Evolutionary conservation across 2,329 filamentous ascomycete species (phyloP).

Genomic region (Colletotrichum agaves): DNA sequence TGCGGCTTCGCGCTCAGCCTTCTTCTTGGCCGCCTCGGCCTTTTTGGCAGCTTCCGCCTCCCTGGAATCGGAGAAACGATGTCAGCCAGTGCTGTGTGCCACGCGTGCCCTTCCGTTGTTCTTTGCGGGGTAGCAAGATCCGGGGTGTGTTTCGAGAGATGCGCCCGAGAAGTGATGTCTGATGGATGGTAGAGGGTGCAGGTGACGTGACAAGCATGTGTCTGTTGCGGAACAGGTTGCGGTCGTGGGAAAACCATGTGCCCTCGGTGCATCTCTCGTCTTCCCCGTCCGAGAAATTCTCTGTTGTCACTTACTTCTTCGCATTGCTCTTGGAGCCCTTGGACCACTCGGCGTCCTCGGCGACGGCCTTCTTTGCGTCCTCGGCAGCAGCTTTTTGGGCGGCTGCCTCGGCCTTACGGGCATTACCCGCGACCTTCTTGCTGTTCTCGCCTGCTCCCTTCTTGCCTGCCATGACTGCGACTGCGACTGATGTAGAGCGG

Average conservation of each 20-base stretch:
- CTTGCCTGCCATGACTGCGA: constrained; percentile 73
- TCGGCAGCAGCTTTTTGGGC: constrained; percentile 80
- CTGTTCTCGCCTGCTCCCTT: constrained; percentile 77
- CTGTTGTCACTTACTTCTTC: constrained; percentile 79
- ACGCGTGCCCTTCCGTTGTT: not conserved
- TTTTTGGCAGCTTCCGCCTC: constrained; percentile 87
- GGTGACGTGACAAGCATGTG: not conserved
- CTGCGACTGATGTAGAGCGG: constrained; percentile 4
- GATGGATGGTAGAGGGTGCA: not conserved
- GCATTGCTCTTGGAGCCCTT: constrained; percentile 86
- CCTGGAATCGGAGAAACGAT: constrained; percentile 56
- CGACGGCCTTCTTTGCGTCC: constrained; percentile 71
- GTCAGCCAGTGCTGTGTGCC: constrained; percentile 24
- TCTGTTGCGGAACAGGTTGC: not conserved
- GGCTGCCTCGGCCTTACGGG: constrained; percentile 90
- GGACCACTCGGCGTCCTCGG: constrained; percentile 81
- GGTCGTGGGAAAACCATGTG: not conserved
- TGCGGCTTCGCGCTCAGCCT: constrained; percentile 89
- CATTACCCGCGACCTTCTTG: constrained; percentile 92
- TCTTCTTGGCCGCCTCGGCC: constrained; percentile 84
- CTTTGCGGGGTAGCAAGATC: constrained; percentile 18
- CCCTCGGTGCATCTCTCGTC: not conserved
- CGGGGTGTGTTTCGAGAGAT: constrained; percentile 5
- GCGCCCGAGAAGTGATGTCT: not conserved
- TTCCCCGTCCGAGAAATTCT: not conserved